These are phyloP conservation scores for Fraxinus cuspidata DNA, from an alignment of 257 asterid genomes.

Conservation along the genomic window DNA sequence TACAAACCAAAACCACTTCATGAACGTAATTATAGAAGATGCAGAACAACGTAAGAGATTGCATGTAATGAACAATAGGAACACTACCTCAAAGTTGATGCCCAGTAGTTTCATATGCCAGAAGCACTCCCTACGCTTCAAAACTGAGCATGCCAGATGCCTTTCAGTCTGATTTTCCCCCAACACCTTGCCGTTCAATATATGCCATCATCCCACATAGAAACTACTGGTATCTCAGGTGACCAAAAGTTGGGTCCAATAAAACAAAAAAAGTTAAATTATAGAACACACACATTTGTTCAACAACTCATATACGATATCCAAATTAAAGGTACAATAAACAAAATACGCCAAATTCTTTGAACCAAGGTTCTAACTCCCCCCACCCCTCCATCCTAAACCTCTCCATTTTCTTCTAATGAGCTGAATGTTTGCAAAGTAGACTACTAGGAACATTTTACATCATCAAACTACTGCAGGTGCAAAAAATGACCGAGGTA, in stretches of 20 bases:
- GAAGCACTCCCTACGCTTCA: conserved; percentile 26
- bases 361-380: conserved; percentile 21
- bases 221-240: conserved; percentile 16
- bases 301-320: conserved; percentile 30
- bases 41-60: not conserved
- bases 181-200: conserved; percentile 5
- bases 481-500: conserved; percentile 1
- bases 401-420: conserved; percentile 17
- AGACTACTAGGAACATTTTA: not conserved
- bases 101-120: conserved; percentile 14
- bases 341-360: conserved; percentile 7
- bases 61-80: not conserved
- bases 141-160: conserved; percentile 20
- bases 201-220: conserved; percentile 21
- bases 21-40: not conserved
- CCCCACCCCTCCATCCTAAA: not conserved
- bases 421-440: conserved; percentile 1
- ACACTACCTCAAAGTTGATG: conserved; percentile 31
- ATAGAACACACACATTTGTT: conserved; percentile 21
- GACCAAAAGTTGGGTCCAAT: conserved; percentile 19
- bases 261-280: not conserved
- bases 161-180: conserved; percentile 13
- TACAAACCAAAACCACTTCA: not conserved
- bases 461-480: conserved; percentile 11
- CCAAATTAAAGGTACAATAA: conserved; percentile 25